Conservation (phyloP, 225 moss, liverwort and hornwort species). For the Climacium dendroides region DNA sequence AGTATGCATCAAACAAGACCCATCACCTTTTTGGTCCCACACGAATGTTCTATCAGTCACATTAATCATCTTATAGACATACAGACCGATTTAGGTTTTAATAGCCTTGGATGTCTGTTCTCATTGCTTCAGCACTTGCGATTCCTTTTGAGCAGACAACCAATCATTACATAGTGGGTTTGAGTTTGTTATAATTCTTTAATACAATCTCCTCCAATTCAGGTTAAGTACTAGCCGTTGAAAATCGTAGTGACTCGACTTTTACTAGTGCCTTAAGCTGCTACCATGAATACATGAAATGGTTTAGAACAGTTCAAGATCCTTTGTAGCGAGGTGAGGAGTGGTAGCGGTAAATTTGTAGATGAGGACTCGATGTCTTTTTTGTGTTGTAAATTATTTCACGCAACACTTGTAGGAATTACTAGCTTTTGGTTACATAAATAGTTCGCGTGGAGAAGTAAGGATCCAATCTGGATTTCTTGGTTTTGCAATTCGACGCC, state of each 20-base stretch:
- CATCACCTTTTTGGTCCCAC: neutral
- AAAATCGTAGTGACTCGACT: neutral
- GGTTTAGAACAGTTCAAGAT: neutral
- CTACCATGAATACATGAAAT: neutral
- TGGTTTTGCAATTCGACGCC: neutral
- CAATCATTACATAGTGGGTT: neutral
- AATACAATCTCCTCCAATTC: neutral
- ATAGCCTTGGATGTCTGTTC: neutral
- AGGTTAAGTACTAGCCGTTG: neutral
- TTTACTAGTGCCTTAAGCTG: neutral
- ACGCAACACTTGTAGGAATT: neutral
- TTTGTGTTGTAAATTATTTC: neutral
- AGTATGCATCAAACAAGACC: constrained; percentile 18
- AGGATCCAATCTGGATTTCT: neutral
- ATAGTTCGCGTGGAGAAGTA: neutral
- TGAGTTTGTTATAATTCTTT: neutral
- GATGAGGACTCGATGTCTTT: neutral
- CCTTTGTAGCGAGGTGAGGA: neutral
- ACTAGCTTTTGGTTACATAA: no score
- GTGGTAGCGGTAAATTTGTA: neutral
- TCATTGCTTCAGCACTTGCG: neutral
- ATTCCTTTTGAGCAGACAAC: neutral
- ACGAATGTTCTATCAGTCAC: neutral
- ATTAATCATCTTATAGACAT: neutral
- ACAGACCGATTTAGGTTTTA: neutral